Evolutionary conservation across 164 flowering plant species (phyloP), one percentile per base, ranked within the genome.

Genomic region (Sedum album): DNA sequence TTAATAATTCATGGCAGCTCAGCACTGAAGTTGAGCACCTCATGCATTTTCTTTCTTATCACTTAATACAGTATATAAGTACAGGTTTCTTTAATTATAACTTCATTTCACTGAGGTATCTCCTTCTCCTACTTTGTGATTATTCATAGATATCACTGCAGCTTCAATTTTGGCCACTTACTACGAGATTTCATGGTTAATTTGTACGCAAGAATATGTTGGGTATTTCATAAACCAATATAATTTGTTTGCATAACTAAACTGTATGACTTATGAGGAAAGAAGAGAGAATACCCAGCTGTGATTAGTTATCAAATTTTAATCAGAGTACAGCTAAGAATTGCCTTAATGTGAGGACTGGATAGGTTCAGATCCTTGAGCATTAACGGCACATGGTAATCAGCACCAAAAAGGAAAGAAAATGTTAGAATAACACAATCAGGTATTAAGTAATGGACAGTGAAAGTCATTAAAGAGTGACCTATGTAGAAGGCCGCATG

Each of bases 341-440:
- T 11, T 11, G 13, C 60, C 60, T 55, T 55, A 25, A 55, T 13
- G 1, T 46, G 7, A 9, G 28, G 21, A 20, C 38, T 35, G 48
- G 48, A 44, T 44, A 26, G 31, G 30, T 55, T 55, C 31, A 55
- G 61, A 57, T 57, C 20, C 62, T 28, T 57, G 20, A 11, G 33
- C 62, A 57, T 57, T 28, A 57, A 57, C 31, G 5, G 33, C 20
- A 26, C 62, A 57, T 57, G 33, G 62, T 57, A 57, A 57, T 57
- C 35, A 57, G 62, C 28, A 53, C n/a, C 33, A 57, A 28, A 57
- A 28, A 57, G 62, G 61, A 57, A 57, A 57, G 17, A 57, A 57
- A 28, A 57, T 57, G 62, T 57, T 57, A 57, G 33, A 57, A 26
- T 20, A 57, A 57, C 33, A 55, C 61, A 57, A 57, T 1, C 7